Percentiles rank a stretch among this genome's conserved stretches.
phyloP scores from a whole-genome alignment of 495 filamentous ascomycete species.

The Cercophora newfieldiana region DNA sequence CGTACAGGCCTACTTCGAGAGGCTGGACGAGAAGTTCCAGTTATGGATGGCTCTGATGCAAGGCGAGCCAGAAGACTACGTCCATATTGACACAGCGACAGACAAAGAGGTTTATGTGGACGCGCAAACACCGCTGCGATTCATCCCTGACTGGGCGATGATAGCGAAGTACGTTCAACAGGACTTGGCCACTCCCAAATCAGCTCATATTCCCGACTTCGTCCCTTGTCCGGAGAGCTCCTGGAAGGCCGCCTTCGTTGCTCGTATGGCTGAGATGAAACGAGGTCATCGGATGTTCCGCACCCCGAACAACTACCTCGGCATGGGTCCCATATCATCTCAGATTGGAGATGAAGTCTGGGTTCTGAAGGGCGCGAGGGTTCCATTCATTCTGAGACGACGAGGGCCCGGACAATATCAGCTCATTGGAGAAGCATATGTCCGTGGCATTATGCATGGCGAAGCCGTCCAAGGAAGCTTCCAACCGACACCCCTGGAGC shows the following conservation, averaged over 20 bases:
- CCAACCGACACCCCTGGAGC: background rate
- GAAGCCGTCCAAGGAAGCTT: background rate
- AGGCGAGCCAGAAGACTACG: background rate
- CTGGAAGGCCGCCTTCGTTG: background rate
- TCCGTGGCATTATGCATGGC: background rate
- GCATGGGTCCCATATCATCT: background rate
- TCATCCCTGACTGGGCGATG: background rate
- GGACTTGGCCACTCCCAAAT: too few species aligned
- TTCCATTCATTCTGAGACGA: background rate
- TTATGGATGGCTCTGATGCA: background rate
- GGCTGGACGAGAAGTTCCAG: background rate
- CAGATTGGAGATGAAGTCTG: background rate
- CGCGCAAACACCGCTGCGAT: background rate
- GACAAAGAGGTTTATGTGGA: background rate
- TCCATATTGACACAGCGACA: background rate
- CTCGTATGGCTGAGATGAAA: background rate
- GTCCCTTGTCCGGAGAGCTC: background rate
- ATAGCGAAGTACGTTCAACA: background rate
- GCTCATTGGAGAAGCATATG: background rate
- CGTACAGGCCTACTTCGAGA: background rate
- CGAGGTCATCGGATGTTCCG: background rate
- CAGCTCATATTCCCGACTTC: too few species aligned
- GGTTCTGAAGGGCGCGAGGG: background rate
- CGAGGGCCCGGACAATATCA: background rate
- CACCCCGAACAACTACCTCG: background rate